Conservation (phyloP, 2,329 filamentous ascomycete genomes). For the Monosporascus sp. region DNA sequence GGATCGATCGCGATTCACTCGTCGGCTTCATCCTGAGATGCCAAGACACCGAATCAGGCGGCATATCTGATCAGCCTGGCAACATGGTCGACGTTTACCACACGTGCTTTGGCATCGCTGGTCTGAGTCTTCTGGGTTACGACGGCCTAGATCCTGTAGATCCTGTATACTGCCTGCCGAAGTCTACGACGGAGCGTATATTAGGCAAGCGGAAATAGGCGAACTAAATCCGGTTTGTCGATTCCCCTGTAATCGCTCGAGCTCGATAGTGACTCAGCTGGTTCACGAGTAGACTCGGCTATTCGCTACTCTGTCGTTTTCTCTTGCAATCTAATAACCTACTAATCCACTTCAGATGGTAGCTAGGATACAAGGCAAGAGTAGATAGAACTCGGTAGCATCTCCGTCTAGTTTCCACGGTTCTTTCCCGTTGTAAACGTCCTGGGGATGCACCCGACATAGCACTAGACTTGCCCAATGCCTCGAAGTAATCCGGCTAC, state of each 20-base stretch:
- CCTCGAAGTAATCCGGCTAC: too few relatives aligned
- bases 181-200: slow-evolving; percentile 57
- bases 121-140: slow-evolving; percentile 77
- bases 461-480: not conserved
- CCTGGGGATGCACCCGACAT: not conserved
- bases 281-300: slow-evolving; percentile 5
- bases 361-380: slow-evolving; percentile 68
- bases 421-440: not conserved
- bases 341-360: slow-evolving; percentile 44
- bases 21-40: slow-evolving; percentile 78
- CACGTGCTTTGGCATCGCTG: slow-evolving; percentile 83
- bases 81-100: slow-evolving; percentile 98
- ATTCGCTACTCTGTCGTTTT: slow-evolving; percentile 5
- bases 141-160: slow-evolving; percentile 76
- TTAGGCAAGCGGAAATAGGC: slow-evolving; percentile 35
- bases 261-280: not conserved
- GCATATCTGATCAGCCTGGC: slow-evolving; percentile 83
- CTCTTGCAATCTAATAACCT: slow-evolving; percentile 72
- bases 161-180: slow-evolving; percentile 82
- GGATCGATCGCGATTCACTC: slow-evolving; percentile 84
- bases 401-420: not conserved
- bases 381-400: slow-evolving; percentile 40
- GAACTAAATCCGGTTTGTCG: slow-evolving; percentile 1
- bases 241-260: not conserved
- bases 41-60: slow-evolving; percentile 80